phyloP scores from a whole-genome alignment of 2,329 filamentous ascomycete genomes.

The Paraconiothyrium sp. region DNA sequence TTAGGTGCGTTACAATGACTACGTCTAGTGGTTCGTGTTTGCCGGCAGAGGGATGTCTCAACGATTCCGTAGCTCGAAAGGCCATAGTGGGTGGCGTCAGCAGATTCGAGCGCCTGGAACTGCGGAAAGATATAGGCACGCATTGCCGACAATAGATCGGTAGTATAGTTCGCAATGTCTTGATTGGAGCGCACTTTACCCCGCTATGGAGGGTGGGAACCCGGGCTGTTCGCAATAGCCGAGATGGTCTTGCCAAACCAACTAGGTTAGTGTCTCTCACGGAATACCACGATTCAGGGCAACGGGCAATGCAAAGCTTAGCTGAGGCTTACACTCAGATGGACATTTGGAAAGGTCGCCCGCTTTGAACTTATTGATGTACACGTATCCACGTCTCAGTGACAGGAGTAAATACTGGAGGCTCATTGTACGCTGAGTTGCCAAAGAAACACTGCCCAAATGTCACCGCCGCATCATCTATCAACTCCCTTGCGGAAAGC shows the following conservation, averaged over 20 bases:
- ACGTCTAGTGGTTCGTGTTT: conserved; percentile 34
- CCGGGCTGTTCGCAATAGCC: conserved; percentile 7
- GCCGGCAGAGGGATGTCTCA: conserved; percentile 25
- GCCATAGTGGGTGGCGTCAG: conserved; percentile 7
- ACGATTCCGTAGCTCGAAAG: conserved; percentile 12
- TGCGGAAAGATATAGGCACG: background rate
- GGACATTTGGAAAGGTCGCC: background rate
- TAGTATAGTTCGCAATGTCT: background rate
- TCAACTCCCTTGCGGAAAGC: background rate
- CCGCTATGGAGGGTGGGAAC: conserved; percentile 8
- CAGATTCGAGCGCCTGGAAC: background rate
- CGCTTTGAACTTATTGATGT: background rate
- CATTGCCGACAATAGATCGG: background rate
- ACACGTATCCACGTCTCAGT: background rate
- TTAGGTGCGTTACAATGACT: conserved; percentile 31
- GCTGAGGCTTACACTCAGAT: background rate
- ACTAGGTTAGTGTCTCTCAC: conserved; percentile 5
- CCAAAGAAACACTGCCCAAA: background rate
- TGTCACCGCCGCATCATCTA: background rate
- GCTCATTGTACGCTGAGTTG: background rate
- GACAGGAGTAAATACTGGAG: background rate
- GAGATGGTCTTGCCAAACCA: background rate
- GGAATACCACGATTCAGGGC: background rate
- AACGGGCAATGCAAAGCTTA: conserved; percentile 1
- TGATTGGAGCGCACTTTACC: conserved; percentile 2